These are phyloP conservation scores for Trapa incisa DNA, from an alignment of 345 rosid species.

Conservation along the genomic window DNA sequence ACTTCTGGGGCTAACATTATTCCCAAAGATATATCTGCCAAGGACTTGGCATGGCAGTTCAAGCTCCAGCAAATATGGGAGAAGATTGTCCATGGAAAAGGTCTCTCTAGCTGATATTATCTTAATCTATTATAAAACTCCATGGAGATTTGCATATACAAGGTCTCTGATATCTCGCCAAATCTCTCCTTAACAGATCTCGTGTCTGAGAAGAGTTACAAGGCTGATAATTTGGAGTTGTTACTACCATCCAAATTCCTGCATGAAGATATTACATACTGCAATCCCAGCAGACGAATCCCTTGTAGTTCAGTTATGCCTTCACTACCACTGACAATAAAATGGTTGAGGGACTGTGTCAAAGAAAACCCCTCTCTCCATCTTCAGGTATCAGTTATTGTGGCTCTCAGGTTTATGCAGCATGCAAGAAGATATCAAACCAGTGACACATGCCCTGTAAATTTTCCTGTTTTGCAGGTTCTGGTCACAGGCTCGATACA, in stretches of 20 bases:
- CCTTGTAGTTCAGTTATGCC: slow-evolving; percentile 56
- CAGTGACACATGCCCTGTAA: neutral
- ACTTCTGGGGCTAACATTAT: slow-evolving; percentile 40
- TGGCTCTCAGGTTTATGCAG: neutral
- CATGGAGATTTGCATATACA: too few relatives aligned
- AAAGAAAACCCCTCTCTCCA: slow-evolving; percentile 47
- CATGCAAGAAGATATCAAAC: neutral
- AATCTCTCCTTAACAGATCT: slow-evolving; percentile 24
- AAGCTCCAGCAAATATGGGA: slow-evolving; percentile 69
- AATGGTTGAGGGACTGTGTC: slow-evolving; percentile 61
- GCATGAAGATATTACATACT: slow-evolving; percentile 34
- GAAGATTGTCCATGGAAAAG: slow-evolving; percentile 46
- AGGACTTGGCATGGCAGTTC: slow-evolving; percentile 70
- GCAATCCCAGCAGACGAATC: slow-evolving; percentile 23
- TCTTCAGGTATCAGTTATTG: slow-evolving; percentile 40
- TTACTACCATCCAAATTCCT: slow-evolving; percentile 51
- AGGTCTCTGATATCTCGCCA: neutral
- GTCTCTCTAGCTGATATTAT: slow-evolving; percentile 14
- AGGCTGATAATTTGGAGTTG: slow-evolving; percentile 13
- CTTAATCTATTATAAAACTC: neutral
- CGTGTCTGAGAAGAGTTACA: slow-evolving; percentile 23
- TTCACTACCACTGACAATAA: slow-evolving; percentile 61
- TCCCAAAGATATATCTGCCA: slow-evolving; percentile 27
- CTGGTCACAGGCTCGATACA: slow-evolving; percentile 77
- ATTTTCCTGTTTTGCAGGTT: slow-evolving; percentile 29